Base-by-base conservation (phyloP, 306 rosid genomes). In the Sicyos edulis region DNA sequence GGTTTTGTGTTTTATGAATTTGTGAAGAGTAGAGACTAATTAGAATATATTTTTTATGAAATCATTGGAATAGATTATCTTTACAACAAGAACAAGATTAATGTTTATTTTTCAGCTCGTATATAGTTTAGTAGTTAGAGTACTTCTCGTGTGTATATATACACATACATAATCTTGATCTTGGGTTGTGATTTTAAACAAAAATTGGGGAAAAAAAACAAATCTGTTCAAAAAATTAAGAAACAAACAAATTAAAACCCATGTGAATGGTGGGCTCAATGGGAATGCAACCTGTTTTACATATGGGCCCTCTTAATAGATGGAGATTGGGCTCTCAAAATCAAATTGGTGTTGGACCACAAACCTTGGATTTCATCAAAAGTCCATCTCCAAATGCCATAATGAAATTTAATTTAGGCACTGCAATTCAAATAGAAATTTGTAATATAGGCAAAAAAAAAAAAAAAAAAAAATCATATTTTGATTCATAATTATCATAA, bases 231-330 rank as follows among this genome's bases (percentile, higher is more conserved):
- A 20, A 9, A 12, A 6, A 20, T 5, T 9, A 12, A 55, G 11
- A 57, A 12, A 56, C 5, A 20, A 20, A 20, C 21, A 59, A 60
- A 60, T 2, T 7, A 10, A 26, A 59, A 6, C 14, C 20, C 66
- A 60, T 60, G 44, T 26, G 44, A 60, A 60, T 60, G 66, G 66
- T 60, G 66, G 66, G 66, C 66, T 60, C 66, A 1, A 26, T 29
- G 42, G 34, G 20, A 60, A 15, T 60, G 66, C 2, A 60, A 29
- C 14, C 12, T 26, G 66, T 29, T 19, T 26, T 37, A 15, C 44
- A 29, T 60, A 29, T 7, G 26, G 21, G 45, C 45, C 14, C 12
- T 61, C 22, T 32, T 16, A 15, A 32, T 16, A 29, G 67, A 61
- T 61, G 21, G 19, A 60, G 12, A 29, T 61, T 61, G 68, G 49